Evolutionary conservation across 129 eudicot species (phyloP), one percentile per base, ranked within the genome.

Genomic region (Escallonia herrerae): DNA sequence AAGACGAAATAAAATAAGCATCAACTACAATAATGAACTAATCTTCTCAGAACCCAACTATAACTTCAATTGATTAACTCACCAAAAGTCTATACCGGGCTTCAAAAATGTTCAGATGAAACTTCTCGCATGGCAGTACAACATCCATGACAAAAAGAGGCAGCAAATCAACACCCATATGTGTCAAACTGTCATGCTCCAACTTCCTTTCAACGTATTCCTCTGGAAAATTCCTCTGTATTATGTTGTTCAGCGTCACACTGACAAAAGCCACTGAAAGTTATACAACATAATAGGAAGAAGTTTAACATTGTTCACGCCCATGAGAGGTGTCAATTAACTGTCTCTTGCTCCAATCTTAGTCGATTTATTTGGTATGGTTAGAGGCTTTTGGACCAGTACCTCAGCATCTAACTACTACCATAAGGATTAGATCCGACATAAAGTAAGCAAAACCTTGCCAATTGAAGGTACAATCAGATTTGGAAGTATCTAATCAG

Each of bases 81-180:
- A 89, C 99, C 99, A 93, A 86, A 40, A 93, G 95, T 77, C 99
- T 89, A 62, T 93, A 93, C 58, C 99, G 99, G 43, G 99, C 95
- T 74, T 93, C 99, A 76, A 93, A 93, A 15, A 93, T 93, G 68
- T 93, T 89, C 6, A 93, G 70, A 58, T 87, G 91, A 52, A 93
- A 69, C 73, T 89, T 93, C 80, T 93, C 90, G 78, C 87, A 93
- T 44, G 99, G 99, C 63, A 93, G 70, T 52, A 86, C 87, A 38
- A 84, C 96, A 78, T 93, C 99, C 99, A 93, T 80, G 62, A 89
- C 96, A 60, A 93, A 93, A 69, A 93, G 96, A 71, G 99, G 99
- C 74, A 93, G 58, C 62, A 93, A 63, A 75, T 93, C 96, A 60
- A 81, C 81, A 60, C 95, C 96, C 82, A 72, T 78, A 62, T 86